Percentiles rank a stretch among this genome's conserved stretches.
Conservation (phyloP, 352 stramenopile genomes). For the Pythium scleroteichum region DNA sequence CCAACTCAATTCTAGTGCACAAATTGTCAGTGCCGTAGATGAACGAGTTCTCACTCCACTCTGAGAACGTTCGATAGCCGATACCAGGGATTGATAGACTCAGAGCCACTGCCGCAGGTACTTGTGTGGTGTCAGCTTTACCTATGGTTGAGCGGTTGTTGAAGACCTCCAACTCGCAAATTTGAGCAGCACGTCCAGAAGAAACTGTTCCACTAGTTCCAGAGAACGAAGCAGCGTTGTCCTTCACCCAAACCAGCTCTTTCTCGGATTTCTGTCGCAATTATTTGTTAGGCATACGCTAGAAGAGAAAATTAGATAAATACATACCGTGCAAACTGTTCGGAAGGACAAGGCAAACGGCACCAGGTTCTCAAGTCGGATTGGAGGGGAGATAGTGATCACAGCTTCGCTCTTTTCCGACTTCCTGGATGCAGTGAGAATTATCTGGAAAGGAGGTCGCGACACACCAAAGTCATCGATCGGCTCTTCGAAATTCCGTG, state of each 20-base stretch:
- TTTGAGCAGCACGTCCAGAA: slow-evolving; percentile 53
- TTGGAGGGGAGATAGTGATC: slow-evolving; percentile 65
- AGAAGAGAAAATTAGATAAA: background rate
- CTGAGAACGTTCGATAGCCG: slow-evolving; percentile 49
- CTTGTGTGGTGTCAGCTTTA: slow-evolving; percentile 35
- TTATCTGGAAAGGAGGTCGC: slow-evolving; percentile 71
- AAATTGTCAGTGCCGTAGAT: slow-evolving; percentile 70
- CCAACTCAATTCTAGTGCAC: slow-evolving; percentile 67
- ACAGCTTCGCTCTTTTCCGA: slow-evolving; percentile 77
- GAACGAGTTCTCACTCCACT: slow-evolving; percentile 56
- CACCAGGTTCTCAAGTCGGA: slow-evolving; percentile 75
- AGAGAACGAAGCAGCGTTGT: slow-evolving; percentile 68
- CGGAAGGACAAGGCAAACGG: slow-evolving; percentile 73
- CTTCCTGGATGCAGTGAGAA: slow-evolving; percentile 69
- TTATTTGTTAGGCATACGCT: background rate
- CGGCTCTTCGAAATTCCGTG: background rate
- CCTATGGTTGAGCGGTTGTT: slow-evolving; percentile 37
- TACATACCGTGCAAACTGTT: slow-evolving; percentile 66
- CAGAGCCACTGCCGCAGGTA: slow-evolving; percentile 65
- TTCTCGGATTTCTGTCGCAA: slow-evolving; percentile 57
- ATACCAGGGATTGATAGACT: slow-evolving; percentile 74
- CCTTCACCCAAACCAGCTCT: slow-evolving; percentile 60
- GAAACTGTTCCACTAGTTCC: slow-evolving; percentile 52
- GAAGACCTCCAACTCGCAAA: slow-evolving; percentile 75
- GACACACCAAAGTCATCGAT: slow-evolving; percentile 41